Conservation (phyloP, 176 grass and related monocot genomes). For the Zizania latifolia region DNA sequence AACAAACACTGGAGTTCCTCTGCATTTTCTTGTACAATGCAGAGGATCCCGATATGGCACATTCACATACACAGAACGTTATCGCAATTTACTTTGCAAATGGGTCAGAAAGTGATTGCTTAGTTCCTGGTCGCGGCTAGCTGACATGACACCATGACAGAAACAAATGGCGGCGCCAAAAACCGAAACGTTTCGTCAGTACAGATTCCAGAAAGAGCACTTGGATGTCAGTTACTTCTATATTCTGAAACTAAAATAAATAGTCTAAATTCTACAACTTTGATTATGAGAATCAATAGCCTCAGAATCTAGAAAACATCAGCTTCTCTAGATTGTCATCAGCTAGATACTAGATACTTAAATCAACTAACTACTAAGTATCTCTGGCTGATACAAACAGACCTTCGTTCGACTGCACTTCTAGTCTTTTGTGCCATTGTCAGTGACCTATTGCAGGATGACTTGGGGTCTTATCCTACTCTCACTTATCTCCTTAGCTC, state of each 20-base stretch:
- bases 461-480: slow-evolving; percentile 11
- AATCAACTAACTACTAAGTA: too few species aligned
- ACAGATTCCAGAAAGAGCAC: not conserved
- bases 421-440: not conserved
- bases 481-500: slow-evolving; percentile 13
- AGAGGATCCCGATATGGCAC: too few species aligned
- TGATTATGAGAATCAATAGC: too few species aligned
- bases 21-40: too few species aligned
- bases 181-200: slow-evolving; percentile 26
- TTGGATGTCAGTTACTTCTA: too few species aligned
- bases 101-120: not conserved
- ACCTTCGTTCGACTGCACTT: not conserved
- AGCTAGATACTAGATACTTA: too few species aligned
- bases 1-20: too few species aligned
- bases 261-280: too few species aligned
- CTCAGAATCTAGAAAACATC: too few species aligned
- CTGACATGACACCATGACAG: slow-evolving; percentile 1
- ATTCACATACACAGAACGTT: not conserved
- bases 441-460: not conserved
- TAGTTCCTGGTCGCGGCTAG: not conserved
- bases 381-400: too few species aligned
- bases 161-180: not conserved
- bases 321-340: too few species aligned
- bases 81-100: not conserved
- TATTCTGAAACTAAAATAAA: too few species aligned